Evolutionary conservation across 73 alveolate genomes (phyloP), one percentile per base, ranked within the genome.

Genomic region (Loxodes magnus): DNA sequence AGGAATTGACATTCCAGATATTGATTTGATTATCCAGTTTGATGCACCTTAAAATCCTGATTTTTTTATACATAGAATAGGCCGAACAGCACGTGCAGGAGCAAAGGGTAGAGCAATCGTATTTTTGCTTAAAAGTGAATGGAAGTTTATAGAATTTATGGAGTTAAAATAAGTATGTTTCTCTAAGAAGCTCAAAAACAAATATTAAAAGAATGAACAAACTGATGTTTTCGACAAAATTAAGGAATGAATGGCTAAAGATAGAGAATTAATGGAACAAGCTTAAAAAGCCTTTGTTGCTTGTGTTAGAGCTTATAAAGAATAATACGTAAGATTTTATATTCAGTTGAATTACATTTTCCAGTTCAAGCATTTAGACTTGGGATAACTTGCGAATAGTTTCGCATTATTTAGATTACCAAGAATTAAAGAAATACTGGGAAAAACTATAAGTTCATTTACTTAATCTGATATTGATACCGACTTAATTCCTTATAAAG

Each of bases 21-120:
- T 94, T 14, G 88, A 88, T 58, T 90, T 95, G 96, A 92, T 94
- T 54, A 56, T 94, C 16, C 94, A 94, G 60, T 81, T 66, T 50
- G 97, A 88, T 43, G 97, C 98, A 23, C 98, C 97, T 10, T 43
- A 63, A 73, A 93, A 88, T 50, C 96, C 96, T 33, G 98, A 88
- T 24, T 74, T 84, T 43, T 94, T 74, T 48, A 88, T 94, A 14
- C 99, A 94, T 63, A 77, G 97, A 55, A 93, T 93, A 6, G 99
- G 99, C 23, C 48, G 99, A 28, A 94, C 99, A 0, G 99, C 99
- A 10, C 75, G 99, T 23, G 98, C 96, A 4, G 98, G 97, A 3
- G 79, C 76, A 58, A 64, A 79, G 14, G 99, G 99, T 2, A 61
- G 51, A 51, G 17, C 71, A 28, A 19, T 14, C 30, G n/a, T 76